A percentile compares a stretch with the other conserved stretches of the same genome.
phyloP scores from a whole-genome alignment of 2,329 filamentous ascomycete species.

The Blastomyces gilchristii region DNA sequence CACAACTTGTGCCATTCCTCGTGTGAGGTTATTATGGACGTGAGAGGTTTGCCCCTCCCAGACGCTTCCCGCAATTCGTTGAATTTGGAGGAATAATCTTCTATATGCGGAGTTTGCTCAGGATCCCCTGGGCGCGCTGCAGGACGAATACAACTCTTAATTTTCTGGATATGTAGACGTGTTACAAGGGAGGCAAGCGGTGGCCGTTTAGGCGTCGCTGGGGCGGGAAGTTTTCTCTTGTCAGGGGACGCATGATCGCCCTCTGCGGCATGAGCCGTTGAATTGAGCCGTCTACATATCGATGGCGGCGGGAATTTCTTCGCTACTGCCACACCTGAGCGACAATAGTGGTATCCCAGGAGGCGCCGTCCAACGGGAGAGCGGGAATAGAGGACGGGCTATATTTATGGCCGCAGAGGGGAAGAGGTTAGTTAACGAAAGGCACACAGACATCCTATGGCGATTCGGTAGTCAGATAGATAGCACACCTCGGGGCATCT shows the following conservation, averaged over 20 bases:
- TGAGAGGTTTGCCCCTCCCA: not conserved
- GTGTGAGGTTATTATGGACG: not conserved
- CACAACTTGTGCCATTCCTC: not conserved
- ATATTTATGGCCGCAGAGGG: not conserved
- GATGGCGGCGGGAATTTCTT: no score
- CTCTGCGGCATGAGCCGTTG: no score
- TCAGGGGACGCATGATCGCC: no score
- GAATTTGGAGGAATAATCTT: not conserved
- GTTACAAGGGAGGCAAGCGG: no score
- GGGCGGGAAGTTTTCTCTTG: no score
- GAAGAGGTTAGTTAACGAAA: not conserved
- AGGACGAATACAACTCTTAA: no score
- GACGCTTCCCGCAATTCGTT: not conserved
- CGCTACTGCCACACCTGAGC: not conserved
- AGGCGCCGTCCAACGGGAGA: not conserved
- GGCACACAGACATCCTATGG: not conserved
- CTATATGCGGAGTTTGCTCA: not conserved
- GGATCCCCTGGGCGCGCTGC: no score
- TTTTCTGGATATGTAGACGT: no score
- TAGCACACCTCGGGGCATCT: not conserved
- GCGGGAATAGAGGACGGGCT: not conserved
- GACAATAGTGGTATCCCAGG: not conserved
- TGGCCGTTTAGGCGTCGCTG: no score
- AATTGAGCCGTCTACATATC: no score
- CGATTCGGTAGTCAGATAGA: not conserved